phyloP scores from a whole-genome alignment of 176 grass and related monocot species.

The Aegilops speltoides region DNA sequence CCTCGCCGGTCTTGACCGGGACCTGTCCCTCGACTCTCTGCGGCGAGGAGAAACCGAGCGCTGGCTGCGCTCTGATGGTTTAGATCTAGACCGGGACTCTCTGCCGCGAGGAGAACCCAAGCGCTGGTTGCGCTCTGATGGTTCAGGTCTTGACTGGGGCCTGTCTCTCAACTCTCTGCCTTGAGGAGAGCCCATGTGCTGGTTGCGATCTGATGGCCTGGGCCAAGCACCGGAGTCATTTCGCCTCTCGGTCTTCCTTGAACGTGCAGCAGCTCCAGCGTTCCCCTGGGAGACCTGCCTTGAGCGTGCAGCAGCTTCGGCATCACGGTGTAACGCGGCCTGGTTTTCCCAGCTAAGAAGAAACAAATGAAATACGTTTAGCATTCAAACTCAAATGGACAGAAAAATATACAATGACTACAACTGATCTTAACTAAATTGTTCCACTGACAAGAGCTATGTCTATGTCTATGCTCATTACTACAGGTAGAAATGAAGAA shows the following conservation, averaged over 20 bases:
- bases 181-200: constrained; percentile 3
- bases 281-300: background rate
- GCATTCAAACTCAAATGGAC: background rate
- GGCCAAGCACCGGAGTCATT: background rate
- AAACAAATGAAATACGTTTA: background rate
- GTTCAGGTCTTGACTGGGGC: constrained; percentile 1
- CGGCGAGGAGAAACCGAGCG: background rate
- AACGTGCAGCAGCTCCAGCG: background rate
- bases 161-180: constrained; percentile 17
- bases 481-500: background rate
- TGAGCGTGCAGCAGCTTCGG: constrained; percentile 15
- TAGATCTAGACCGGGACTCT: constrained; percentile 18
- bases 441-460: too few species aligned
- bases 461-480: background rate
- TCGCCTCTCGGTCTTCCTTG: constrained; percentile 13
- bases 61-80: background rate
- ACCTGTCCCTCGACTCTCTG: background rate
- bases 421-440: too few species aligned
- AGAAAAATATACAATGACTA: background rate
- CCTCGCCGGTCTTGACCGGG: background rate
- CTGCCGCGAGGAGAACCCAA: constrained; percentile 7
- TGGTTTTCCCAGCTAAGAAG: constrained; percentile 25
- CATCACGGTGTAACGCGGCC: background rate
- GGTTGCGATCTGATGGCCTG: constrained; percentile 17
- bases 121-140: constrained; percentile 10